Conservation (phyloP, 78 protist genomes). For the Guillardia theta region DNA sequence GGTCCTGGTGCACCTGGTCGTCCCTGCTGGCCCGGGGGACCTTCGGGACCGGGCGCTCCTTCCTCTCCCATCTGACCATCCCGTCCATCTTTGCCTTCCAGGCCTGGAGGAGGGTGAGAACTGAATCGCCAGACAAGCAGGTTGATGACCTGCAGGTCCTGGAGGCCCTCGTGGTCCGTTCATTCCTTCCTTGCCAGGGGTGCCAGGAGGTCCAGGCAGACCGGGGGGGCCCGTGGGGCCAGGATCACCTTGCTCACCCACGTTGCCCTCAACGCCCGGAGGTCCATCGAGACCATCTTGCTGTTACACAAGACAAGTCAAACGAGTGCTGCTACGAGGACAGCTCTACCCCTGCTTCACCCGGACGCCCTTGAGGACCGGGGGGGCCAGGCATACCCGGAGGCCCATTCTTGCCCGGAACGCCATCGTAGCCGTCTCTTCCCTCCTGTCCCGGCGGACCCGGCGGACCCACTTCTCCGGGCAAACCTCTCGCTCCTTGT, state of each 20-base stretch:
- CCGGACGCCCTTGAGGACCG: background rate
- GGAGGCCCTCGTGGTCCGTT: background rate
- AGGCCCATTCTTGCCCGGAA: background rate
- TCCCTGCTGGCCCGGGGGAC: background rate
- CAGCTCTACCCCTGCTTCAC: background rate
- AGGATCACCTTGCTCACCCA: background rate
- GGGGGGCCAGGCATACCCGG: background rate
- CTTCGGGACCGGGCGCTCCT: background rate
- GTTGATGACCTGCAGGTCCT: background rate
- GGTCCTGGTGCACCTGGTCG: background rate
- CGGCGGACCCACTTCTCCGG: background rate
- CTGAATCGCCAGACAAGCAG: background rate
- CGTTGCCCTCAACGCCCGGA: background rate
- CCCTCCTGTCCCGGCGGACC: background rate
- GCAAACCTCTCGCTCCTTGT: background rate
- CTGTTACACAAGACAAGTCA: background rate
- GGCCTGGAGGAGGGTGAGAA: too few relatives aligned
- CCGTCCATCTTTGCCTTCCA: background rate
- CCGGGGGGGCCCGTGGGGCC: background rate
- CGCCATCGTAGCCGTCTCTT: background rate
- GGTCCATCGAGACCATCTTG: background rate
- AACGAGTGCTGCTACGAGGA: background rate
- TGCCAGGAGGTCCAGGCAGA: background rate
- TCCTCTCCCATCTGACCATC: background rate
- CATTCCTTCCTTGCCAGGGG: background rate